Evolutionary conservation across 2,329 filamentous ascomycete genomes (phyloP).

Genomic region (Albifimbria verrucaria): DNA sequence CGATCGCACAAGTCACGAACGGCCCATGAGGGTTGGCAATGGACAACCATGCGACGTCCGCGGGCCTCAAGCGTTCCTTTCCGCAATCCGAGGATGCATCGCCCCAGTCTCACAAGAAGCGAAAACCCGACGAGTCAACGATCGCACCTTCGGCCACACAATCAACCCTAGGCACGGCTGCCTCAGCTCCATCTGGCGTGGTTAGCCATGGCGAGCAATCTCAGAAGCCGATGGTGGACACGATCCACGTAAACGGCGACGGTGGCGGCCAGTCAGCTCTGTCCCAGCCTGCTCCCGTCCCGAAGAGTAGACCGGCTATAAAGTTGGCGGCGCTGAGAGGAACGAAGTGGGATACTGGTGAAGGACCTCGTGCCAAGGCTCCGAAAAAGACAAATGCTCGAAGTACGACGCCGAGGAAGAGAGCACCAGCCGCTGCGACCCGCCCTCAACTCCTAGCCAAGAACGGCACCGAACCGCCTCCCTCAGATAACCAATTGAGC

Average conservation of each 20-base stretch:
- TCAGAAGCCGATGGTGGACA: not conserved
- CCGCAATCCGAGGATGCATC: not conserved
- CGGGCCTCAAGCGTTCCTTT: not conserved
- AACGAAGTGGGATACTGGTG: constrained; percentile 34
- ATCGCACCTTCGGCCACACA: not conserved
- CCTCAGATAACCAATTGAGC: constrained; percentile 5
- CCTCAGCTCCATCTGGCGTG: not conserved
- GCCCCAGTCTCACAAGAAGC: not conserved
- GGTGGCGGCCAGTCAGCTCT: not conserved
- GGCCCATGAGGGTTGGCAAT: not conserved
- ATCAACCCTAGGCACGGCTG: not conserved
- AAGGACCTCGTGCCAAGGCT: constrained; percentile 12
- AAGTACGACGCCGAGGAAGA: constrained; percentile 5
- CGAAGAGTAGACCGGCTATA: constrained; percentile 28
- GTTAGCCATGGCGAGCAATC: not conserved
- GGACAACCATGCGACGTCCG: not conserved
- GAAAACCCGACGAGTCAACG: not conserved
- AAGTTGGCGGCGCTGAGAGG: constrained; percentile 33
- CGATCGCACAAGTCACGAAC: not conserved
- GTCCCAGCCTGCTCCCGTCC: constrained; percentile 3
- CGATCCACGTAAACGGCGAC: not conserved
- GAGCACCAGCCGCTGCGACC: constrained; percentile 3
- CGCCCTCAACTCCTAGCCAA: not conserved
- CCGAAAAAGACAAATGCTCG: constrained; percentile 18
- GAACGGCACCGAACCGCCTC: constrained; percentile 4